Evolutionary conservation across 2,329 filamentous ascomycete genomes (phyloP).

Genomic region (Helminthosporium solani): DNA sequence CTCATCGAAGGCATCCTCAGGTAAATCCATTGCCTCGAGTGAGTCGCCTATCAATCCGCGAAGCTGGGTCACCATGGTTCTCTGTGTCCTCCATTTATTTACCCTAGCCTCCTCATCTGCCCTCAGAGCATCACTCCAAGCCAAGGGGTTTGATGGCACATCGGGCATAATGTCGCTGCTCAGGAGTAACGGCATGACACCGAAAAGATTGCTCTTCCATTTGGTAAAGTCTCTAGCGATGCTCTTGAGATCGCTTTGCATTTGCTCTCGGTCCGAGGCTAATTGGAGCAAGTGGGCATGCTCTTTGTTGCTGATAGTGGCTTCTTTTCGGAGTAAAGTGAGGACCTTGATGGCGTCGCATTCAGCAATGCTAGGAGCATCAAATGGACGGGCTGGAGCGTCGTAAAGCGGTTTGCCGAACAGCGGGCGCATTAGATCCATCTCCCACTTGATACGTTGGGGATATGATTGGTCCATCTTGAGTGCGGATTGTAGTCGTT

Average conservation of each 20-base stretch:
- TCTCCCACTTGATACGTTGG: constrained; percentile 23
- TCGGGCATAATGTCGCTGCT: neutral
- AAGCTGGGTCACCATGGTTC: constrained; percentile 18
- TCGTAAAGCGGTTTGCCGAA: constrained; percentile 20
- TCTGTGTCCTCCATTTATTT: constrained; percentile 25
- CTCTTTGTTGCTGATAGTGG: constrained; percentile 17
- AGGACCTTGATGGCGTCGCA: constrained; percentile 19
- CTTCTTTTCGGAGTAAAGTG: constrained; percentile 26
- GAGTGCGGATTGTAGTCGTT: constrained; percentile 18
- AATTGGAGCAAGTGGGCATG: constrained; percentile 19
- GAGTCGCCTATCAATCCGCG: constrained; percentile 17
- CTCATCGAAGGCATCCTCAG: constrained; percentile 32
- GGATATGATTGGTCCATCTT: constrained; percentile 14
- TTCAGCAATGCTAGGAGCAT: constrained; percentile 18
- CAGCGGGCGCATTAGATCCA: constrained; percentile 21
- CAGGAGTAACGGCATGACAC: neutral
- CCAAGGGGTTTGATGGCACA: constrained; percentile 20
- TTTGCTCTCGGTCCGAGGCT: constrained; percentile 17
- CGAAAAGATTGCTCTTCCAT: constrained; percentile 19
- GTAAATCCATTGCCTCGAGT: constrained; percentile 19
- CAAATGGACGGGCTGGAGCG: constrained; percentile 2
- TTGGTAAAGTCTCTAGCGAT: constrained; percentile 10
- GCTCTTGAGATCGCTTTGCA: constrained; percentile 13
- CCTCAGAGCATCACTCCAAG: constrained; percentile 24
- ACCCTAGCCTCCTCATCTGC: constrained; percentile 17